phyloP scores from a whole-genome alignment of 148 eudicot genomes.

The Rhododendron ferrugineum region DNA sequence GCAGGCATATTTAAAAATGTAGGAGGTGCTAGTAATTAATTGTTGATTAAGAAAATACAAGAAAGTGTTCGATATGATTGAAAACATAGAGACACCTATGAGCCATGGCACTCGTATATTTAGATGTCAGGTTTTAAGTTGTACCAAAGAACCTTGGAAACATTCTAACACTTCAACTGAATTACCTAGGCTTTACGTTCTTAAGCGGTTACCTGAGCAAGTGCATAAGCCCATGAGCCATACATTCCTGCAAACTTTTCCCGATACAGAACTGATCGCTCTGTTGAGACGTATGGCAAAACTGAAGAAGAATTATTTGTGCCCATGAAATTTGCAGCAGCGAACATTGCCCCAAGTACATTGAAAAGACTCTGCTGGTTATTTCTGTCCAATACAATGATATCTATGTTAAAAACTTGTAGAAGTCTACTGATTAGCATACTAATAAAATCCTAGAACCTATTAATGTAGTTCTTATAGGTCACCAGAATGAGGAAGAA shows the following conservation, averaged over 20 bases:
- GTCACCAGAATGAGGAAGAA: background rate
- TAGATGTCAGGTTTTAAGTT: too few species aligned
- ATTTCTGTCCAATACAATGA: slow-evolving; percentile 32
- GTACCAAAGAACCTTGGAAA: background rate
- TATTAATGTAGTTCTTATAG: background rate
- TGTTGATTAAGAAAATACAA: background rate
- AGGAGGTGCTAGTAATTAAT: background rate
- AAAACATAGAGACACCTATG: background rate
- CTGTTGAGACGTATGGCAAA: background rate
- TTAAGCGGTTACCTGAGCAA: background rate
- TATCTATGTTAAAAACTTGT: background rate
- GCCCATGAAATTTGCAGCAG: background rate
- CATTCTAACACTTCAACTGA: background rate
- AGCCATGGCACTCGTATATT: background rate
- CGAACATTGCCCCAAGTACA: background rate
- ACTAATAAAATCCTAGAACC: background rate
- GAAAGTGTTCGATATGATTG: background rate
- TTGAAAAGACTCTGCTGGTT: slow-evolving; percentile 25
- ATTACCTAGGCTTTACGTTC: background rate
- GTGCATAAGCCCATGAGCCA: background rate
- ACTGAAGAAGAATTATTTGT: background rate
- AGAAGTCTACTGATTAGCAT: background rate
- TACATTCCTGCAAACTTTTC: slow-evolving; percentile 63
- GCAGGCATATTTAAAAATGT: background rate
- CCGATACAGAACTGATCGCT: slow-evolving; percentile 14